Base-by-base conservation (phyloP, 306 rosid genomes). In the Fragaria nilgerrensis region DNA sequence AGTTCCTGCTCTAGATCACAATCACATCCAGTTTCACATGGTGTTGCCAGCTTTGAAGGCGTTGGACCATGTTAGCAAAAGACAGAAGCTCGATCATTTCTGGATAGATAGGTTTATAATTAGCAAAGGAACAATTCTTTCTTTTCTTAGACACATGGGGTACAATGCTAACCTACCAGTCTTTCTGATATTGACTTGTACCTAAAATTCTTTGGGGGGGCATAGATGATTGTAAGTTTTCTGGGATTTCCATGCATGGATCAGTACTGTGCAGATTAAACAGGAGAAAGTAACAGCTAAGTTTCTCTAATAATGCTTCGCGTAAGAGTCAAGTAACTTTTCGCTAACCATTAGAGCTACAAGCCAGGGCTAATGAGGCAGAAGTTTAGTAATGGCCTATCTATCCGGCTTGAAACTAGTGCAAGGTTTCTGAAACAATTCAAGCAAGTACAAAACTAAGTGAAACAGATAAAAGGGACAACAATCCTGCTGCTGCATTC, bases 1-100 rank as follows among this genome's bases (percentile, higher is more conserved):
- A 27, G n/a, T 63, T 65, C 45, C 36, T 64, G 22, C 47, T 64
- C n/a, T 34, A 0, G 9, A 32, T 16, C 68, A 15, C 70, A 16
- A 16, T 36, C 70, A 36, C 70, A 65, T 65, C 45, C 4, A 20
- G 9, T 43, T 7, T 43, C 66, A 55, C 76, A 53, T 73, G 50
- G 37, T 37, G 2, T 14, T 73, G 76, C 50, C 49, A 39, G 72
- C 72, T 39, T 67, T 39, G 50, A 22, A 20, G 45, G 49, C 50
- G 29, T 20, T 67, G 32, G 34, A 20, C 50, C 72, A 67, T 67
- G 50, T 39, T 67, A 67, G 72, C 49, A 41, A 67, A 67, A 20
- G 49, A 12, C 29, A 20, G 3, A 67, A n/a, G 8, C 43, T n/a
- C 49, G 37, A 1, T 29, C 32, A 29, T 29, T 67, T 39, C 32